These are phyloP conservation scores for Auriscalpium orientale DNA, from an alignment of 768 basidiomycete species.

Conservation along the genomic window DNA sequence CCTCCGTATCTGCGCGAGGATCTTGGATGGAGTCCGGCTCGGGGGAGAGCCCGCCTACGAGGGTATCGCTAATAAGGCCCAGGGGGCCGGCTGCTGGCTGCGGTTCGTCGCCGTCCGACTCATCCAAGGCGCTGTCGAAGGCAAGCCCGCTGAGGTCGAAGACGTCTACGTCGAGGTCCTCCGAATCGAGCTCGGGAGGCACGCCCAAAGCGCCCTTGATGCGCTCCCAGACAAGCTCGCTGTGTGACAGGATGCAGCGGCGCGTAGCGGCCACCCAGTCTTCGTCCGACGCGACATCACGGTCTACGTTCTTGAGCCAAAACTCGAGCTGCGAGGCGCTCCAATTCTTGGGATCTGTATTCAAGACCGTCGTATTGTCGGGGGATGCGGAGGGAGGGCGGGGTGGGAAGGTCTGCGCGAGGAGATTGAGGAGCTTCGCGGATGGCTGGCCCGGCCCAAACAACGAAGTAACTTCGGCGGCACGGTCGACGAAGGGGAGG, in stretches of 20 bases:
- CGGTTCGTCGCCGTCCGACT: background rate
- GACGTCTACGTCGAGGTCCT: conserved; percentile 29
- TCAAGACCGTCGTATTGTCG: conserved; percentile 20
- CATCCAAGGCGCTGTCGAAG: conserved; percentile 2
- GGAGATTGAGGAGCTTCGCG: conserved; percentile 61
- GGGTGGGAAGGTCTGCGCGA: conserved; percentile 55
- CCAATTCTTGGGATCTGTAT: conserved; percentile 61
- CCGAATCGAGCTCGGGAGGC: conserved; percentile 73
- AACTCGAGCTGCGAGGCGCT: conserved; percentile 57
- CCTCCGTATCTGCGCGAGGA: background rate
- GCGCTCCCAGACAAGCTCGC: conserved; percentile 88
- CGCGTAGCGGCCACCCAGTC: conserved; percentile 69
- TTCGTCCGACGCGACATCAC: conserved; percentile 57
- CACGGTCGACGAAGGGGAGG: conserved; percentile 82
- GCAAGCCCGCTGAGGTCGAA: background rate
- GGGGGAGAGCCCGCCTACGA: background rate
- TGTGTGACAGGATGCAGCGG: conserved; percentile 67
- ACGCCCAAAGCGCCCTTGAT: conserved; percentile 83
- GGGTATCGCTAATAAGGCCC: background rate
- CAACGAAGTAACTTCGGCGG: conserved; percentile 64
- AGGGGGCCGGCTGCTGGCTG: background rate
- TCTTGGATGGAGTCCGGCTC: conserved; percentile 5
- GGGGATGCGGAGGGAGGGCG: conserved; percentile 19
- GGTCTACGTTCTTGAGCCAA: conserved; percentile 60
- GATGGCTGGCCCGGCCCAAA: conserved; percentile 53